These are phyloP conservation scores for Graphilbum ipis-grandicollis DNA, from an alignment of 2,329 filamentous ascomycete genomes.

Conservation along the genomic window DNA sequence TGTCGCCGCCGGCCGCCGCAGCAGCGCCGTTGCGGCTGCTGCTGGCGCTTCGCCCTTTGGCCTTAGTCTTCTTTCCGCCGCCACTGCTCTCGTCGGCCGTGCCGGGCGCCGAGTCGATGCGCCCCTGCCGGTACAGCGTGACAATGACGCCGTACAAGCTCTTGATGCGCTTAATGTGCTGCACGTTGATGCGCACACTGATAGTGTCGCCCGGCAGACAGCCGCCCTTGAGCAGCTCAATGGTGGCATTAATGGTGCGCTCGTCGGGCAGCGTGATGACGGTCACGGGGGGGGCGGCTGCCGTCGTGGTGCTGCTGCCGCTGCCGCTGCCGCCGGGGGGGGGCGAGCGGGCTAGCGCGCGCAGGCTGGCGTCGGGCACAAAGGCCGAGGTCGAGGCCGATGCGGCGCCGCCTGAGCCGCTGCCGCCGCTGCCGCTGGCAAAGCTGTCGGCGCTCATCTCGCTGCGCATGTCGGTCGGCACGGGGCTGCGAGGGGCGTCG, in stretches of 20 bases:
- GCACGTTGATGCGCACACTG: constrained; percentile 62
- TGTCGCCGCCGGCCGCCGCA: no score
- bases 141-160: constrained; percentile 87
- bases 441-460: constrained; percentile 56
- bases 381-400: no score
- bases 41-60: no score
- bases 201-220: constrained; percentile 74
- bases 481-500: constrained; percentile 9
- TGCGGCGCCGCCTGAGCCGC: neutral
- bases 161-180: constrained; percentile 77
- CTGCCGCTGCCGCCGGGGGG: constrained; percentile 1
- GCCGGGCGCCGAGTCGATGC: constrained; percentile 67
- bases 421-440: constrained; percentile 24
- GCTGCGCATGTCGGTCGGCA: constrained; percentile 41
- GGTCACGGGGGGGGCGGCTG: constrained; percentile 9
- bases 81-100: no score
- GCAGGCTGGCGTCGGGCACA: no score
- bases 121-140: constrained; percentile 77
- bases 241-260: constrained; percentile 70
- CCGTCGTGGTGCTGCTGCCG: neutral
- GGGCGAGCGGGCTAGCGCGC: no score
- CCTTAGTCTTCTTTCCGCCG: no score
- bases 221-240: constrained; percentile 68
- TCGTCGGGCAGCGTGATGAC: no score
- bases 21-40: no score